Percentiles rank a stretch among this genome's conserved stretches.
Conservation (phyloP, 331 rosid species). For the Phaseolus coccineus region DNA sequence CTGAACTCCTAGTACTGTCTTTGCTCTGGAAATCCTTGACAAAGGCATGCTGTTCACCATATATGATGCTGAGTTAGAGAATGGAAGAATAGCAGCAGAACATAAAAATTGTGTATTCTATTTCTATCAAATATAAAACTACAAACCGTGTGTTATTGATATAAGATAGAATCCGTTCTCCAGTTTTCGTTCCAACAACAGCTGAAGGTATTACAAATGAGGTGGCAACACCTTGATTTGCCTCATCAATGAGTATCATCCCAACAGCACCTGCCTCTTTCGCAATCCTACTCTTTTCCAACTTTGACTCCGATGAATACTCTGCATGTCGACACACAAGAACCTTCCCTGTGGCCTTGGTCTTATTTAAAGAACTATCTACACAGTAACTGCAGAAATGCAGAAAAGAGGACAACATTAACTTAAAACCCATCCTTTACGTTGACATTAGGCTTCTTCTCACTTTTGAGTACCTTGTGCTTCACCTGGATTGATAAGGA, state of each 20-base stretch:
- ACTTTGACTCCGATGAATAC: slow-evolving; percentile 68
- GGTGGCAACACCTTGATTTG: slow-evolving; percentile 62
- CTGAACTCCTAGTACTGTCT: slow-evolving; percentile 66
- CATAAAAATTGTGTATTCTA: slow-evolving; percentile 10
- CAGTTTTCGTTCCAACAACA: slow-evolving; percentile 57
- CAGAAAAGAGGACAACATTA: slow-evolving; percentile 32
- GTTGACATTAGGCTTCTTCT: slow-evolving; percentile 33
- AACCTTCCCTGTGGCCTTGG: slow-evolving; percentile 78
- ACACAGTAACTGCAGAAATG: slow-evolving; percentile 68
- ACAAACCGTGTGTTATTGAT: slow-evolving; percentile 62
- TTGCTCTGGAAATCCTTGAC: slow-evolving; percentile 67
- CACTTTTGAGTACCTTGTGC: slow-evolving; percentile 68
- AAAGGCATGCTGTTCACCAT: slow-evolving; percentile 53
- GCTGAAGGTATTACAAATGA: slow-evolving; percentile 83
- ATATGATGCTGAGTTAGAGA: slow-evolving; percentile 44
- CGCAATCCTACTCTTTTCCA: slow-evolving; percentile 66
- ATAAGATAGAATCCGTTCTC: slow-evolving; percentile 59
- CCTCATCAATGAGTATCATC: slow-evolving; percentile 75
- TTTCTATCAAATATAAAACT: slow-evolving; percentile 37
- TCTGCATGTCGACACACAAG: slow-evolving; percentile 75
- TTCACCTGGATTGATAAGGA: slow-evolving; percentile 95
- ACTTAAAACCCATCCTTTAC: slow-evolving; percentile 43
- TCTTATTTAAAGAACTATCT: slow-evolving; percentile 75
- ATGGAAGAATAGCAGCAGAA: slow-evolving; percentile 12
- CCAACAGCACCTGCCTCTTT: slow-evolving; percentile 82